Evolutionary conservation across 1,139 yeast species (phyloP).

Genomic region (Wickerhamiella pararugosa): DNA sequence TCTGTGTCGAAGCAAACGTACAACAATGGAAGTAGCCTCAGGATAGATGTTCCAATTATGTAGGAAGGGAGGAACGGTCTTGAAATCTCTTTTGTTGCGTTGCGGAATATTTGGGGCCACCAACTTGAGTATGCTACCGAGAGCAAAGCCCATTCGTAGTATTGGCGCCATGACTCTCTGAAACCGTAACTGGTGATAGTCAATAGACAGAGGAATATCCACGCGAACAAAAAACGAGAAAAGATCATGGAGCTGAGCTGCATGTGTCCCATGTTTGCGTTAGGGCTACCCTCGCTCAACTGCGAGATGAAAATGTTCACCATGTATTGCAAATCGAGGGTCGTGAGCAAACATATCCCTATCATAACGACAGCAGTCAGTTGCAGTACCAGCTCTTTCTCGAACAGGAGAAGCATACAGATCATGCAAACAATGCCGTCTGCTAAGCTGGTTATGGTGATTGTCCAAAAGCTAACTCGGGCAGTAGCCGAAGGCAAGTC

Average conservation of each 20-base stretch:
- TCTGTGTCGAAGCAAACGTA: conserved; percentile 38
- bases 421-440: conserved; percentile 58
- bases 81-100: conserved; percentile 57
- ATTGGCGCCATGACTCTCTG: conserved; percentile 41
- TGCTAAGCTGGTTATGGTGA: conserved; percentile 38
- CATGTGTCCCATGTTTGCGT: conserved; percentile 37
- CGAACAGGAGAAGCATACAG: conserved; percentile 43
- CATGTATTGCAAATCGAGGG: conserved; percentile 68
- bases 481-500: conserved; percentile 70
- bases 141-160: conserved; percentile 43
- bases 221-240: conserved; percentile 43
- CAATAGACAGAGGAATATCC: conserved; percentile 45
- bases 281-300: conserved; percentile 51
- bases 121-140: conserved; percentile 54
- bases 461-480: conserved; percentile 49
- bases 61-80: conserved; percentile 56
- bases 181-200: conserved; percentile 46
- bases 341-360: conserved; percentile 52
- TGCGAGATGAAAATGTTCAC: conserved; percentile 58
- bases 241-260: conserved; percentile 45
- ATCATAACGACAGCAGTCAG: conserved; percentile 56
- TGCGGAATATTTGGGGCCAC: conserved; percentile 82
- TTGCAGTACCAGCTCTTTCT: conserved; percentile 46
- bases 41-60: conserved; percentile 46
- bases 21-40: conserved; percentile 49